These are phyloP conservation scores for Tagetes erecta DNA, from an alignment of 129 eudicot species.

Conservation along the genomic window DNA sequence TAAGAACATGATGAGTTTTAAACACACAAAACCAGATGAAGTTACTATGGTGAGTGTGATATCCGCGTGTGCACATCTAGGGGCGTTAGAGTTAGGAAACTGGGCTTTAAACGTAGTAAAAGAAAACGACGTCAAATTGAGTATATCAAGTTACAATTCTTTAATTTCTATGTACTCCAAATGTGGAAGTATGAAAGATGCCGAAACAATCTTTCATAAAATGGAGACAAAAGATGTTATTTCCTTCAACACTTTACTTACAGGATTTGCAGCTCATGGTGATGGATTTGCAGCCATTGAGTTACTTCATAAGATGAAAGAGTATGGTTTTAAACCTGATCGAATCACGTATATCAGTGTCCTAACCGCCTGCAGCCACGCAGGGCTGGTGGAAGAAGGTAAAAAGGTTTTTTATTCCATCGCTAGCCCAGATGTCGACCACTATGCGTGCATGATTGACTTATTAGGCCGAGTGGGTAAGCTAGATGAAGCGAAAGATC, in stretches of 20 bases:
- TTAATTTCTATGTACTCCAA: conserved; percentile 78
- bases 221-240: conserved; percentile 67
- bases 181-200: conserved; percentile 75
- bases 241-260: conserved; percentile 68
- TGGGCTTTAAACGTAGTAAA: conserved; percentile 45
- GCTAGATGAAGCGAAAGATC: conserved; percentile 67
- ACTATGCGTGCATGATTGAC: conserved; percentile 86
- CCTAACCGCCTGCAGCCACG: conserved; percentile 87
- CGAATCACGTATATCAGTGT: conserved; percentile 68
- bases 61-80: conserved; percentile 88
- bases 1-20: conserved; percentile 46
- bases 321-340: conserved; percentile 61
- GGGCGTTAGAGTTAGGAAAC: conserved; percentile 76
- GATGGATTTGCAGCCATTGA: conserved; percentile 57
- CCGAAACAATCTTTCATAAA: conserved; percentile 48
- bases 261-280: conserved; percentile 83
- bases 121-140: conserved; percentile 38
- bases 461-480: conserved; percentile 74
- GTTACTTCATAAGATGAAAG: conserved; percentile 54
- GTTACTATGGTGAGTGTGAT: conserved; percentile 75
- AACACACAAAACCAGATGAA: conserved; percentile 57
- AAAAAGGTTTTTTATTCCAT: conserved; percentile 58
- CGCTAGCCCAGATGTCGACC: conserved; percentile 62
- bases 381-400: conserved; percentile 70
- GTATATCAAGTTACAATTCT: conserved; percentile 68